Conservation (phyloP, 176 grass and related monocot genomes). For the Eremochloa ophiuroides region DNA sequence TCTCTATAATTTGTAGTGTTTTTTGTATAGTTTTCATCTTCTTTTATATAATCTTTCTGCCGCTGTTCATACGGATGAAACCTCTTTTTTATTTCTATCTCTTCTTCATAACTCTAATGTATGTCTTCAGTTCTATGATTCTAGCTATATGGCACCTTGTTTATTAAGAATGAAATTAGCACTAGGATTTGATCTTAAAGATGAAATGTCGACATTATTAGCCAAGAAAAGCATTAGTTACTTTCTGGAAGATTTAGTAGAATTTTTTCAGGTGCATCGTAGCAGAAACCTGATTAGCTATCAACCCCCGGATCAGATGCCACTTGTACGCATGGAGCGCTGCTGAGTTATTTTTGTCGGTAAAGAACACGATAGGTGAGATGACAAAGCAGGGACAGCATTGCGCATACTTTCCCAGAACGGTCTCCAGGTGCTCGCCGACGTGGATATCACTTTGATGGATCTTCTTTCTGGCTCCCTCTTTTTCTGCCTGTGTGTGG, state of each 20-base stretch:
- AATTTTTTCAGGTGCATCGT: not conserved
- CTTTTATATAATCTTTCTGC: not conserved
- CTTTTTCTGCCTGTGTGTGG: constrained; percentile 12
- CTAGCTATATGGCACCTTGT: not conserved
- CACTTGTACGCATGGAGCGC: not conserved
- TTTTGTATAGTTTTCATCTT: not conserved
- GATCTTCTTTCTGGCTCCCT: not conserved
- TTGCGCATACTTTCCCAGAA: not conserved
- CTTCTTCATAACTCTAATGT: not conserved
- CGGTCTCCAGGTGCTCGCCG: constrained; percentile 9
- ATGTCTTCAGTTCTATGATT: no score
- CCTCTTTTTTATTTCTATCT: not conserved
- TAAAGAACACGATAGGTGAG: not conserved
- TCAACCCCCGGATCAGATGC: not conserved
- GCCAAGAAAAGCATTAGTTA: not conserved
- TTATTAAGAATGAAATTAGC: not conserved
- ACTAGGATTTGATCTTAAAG: not conserved
- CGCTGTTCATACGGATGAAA: not conserved
- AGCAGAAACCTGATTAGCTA: not conserved
- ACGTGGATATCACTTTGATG: constrained; percentile 36
- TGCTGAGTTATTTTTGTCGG: constrained; percentile 1
- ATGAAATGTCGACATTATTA: not conserved
- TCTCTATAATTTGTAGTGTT: not conserved
- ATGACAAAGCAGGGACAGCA: constrained; percentile 19
- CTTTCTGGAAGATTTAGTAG: not conserved